A percentile compares a stretch with the other conserved stretches of the same genome.
phyloP scores from a whole-genome alignment of 495 filamentous ascomycete species.

The Trichoderma asperelloides region DNA sequence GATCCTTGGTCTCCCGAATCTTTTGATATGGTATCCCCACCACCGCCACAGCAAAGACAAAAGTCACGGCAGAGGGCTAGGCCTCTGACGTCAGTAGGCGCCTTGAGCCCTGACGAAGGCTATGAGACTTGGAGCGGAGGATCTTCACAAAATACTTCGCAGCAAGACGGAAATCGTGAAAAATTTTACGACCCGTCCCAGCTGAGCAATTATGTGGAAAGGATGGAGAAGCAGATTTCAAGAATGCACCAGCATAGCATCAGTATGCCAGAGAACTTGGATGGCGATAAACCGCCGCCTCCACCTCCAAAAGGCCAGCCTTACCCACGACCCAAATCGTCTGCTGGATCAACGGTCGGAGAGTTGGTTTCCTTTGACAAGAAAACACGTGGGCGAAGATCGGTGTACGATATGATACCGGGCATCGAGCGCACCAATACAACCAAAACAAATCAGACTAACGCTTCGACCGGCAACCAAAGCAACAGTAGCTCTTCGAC shows the following conservation, averaged over 20 bases:
- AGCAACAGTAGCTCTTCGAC: slow-evolving; percentile 68
- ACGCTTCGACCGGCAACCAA: slow-evolving; percentile 57
- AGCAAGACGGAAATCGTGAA: slow-evolving; percentile 31
- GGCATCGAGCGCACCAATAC: slow-evolving; percentile 71
- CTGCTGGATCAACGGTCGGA: slow-evolving; percentile 28
- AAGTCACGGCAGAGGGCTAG: slow-evolving; percentile 33
- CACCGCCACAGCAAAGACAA: slow-evolving; percentile 30
- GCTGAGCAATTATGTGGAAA: slow-evolving; percentile 73
- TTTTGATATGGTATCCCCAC: slow-evolving; percentile 54
- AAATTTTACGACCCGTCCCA: slow-evolving; percentile 54
- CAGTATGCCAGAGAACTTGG: slow-evolving; percentile 15
- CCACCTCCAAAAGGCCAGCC: slow-evolving; percentile 53
- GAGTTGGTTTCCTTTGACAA: slow-evolving; percentile 15
- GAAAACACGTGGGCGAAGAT: slow-evolving; percentile 54
- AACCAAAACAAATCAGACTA: slow-evolving; percentile 76
- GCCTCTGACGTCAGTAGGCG: slow-evolving; percentile 65
- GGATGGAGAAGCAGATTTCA: slow-evolving; percentile 75
- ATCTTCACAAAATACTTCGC: slow-evolving; percentile 30
- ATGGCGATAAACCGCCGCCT: slow-evolving; percentile 45
- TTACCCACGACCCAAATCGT: slow-evolving; percentile 42
- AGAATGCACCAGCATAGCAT: slow-evolving; percentile 58
- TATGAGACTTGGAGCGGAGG: slow-evolving; percentile 40
- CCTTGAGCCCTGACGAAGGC: slow-evolving; percentile 48
- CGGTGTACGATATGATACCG: slow-evolving; percentile 71
- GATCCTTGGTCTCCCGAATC: slow-evolving; percentile 90